Conservation (phyloP, 257 asterid species). For the Scutellaria baicalensis region DNA sequence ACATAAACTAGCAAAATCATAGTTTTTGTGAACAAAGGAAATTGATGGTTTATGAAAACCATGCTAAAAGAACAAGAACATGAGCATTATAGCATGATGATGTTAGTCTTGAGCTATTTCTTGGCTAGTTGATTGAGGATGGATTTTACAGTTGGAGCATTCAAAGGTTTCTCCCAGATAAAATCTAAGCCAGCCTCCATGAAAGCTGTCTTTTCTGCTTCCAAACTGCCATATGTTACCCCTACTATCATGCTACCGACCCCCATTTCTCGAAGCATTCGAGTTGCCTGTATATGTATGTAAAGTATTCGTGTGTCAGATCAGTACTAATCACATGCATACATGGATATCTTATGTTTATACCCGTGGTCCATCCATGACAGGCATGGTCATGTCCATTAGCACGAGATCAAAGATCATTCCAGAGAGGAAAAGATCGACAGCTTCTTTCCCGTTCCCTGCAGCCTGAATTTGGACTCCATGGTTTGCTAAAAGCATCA, state of each 20-base stretch:
- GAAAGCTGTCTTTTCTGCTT: slow-evolving; percentile 24
- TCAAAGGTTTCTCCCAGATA: slow-evolving; percentile 32
- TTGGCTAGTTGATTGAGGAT: slow-evolving; percentile 26
- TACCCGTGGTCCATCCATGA: too few relatives aligned
- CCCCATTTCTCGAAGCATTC: too few relatives aligned
- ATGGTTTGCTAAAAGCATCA: too few relatives aligned
- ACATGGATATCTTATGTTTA: too few relatives aligned
- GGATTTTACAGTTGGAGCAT: neutral
- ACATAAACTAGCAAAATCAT: neutral
- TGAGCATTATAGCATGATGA: neutral
- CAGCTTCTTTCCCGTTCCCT: slow-evolving; percentile 42
- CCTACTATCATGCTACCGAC: too few relatives aligned
- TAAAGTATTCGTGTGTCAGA: too few relatives aligned
- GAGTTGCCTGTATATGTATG: too few relatives aligned
- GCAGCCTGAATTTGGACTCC: slow-evolving; percentile 27
- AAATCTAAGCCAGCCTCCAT: slow-evolving; percentile 36
- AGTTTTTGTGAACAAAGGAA: neutral
- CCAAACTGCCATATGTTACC: slow-evolving; percentile 5
- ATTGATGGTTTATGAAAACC: neutral
- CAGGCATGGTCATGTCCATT: slow-evolving; percentile 57
- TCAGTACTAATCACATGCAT: too few relatives aligned
- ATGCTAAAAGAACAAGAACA: too few relatives aligned
- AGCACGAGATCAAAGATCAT: slow-evolving; percentile 32
- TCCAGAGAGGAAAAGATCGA: slow-evolving; percentile 31
- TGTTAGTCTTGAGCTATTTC: neutral